Conservation (phyloP, 1,284 basidiomycete species). For the Trametes polyzona region DNA sequence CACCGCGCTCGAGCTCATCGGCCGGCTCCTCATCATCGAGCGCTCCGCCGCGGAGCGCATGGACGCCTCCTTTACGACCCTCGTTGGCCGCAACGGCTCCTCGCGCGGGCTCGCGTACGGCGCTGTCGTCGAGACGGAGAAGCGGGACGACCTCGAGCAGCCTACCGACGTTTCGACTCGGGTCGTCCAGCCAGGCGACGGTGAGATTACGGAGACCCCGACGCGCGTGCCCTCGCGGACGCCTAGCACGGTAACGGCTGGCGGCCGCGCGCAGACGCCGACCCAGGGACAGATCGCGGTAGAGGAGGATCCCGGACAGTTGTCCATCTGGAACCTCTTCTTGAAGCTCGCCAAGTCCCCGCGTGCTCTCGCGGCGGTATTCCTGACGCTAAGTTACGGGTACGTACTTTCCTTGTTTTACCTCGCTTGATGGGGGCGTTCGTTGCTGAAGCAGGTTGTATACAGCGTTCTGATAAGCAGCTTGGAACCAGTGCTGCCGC, state of each 20-base stretch:
- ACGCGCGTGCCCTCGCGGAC: not conserved
- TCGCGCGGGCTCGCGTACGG: constrained; percentile 6
- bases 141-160: constrained; percentile 13
- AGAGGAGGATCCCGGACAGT: not conserved
- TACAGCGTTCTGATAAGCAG: constrained; percentile 55
- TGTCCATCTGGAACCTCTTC: constrained; percentile 14
- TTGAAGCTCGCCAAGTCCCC: constrained; percentile 51
- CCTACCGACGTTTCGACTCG: not conserved
- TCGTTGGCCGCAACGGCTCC: constrained; percentile 12
- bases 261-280: too few species aligned
- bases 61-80: constrained; percentile 50
- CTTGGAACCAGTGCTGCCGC: constrained; percentile 68
- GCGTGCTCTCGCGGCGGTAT: constrained; percentile 58
- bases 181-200: not conserved
- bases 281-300: not conserved
- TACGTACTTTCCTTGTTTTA: constrained; percentile 34
- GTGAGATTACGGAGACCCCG: not conserved
- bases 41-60: constrained; percentile 58
- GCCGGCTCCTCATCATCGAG: constrained; percentile 66
- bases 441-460: too few species aligned
- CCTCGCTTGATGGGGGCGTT: not conserved
- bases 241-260: too few species aligned
- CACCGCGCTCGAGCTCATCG: constrained; percentile 64
- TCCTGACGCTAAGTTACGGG: constrained; percentile 65
- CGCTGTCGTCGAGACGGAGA: not conserved